Percentiles rank a stretch among this genome's conserved stretches.
Conservation (phyloP, 2,329 filamentous ascomycete genomes). For the Ceratocystiopsis minuta region DNA sequence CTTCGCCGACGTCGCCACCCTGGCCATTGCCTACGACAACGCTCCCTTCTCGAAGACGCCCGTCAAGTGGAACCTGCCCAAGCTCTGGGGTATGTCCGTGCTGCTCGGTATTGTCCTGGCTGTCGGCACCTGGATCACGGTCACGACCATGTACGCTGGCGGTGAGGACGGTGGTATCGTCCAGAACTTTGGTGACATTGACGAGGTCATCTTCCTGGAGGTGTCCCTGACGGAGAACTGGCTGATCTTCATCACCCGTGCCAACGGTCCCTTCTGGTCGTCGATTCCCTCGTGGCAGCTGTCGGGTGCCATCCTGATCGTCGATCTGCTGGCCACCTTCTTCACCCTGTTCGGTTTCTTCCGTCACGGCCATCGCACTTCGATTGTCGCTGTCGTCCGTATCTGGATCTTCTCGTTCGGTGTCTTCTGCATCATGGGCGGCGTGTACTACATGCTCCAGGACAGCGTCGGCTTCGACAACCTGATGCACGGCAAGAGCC, state of each 20-base stretch:
- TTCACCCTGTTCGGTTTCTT: slow-evolving; percentile 82
- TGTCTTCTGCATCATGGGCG: slow-evolving; percentile 60
- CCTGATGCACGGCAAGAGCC: slow-evolving; percentile 79
- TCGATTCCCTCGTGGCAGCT: slow-evolving; percentile 79
- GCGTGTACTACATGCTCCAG: slow-evolving; percentile 62
- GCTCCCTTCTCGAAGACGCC: slow-evolving; percentile 71
- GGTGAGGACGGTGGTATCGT: slow-evolving; percentile 64
- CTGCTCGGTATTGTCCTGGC: slow-evolving; percentile 68
- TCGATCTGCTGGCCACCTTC: slow-evolving; percentile 69
- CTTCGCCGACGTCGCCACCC: slow-evolving; percentile 80
- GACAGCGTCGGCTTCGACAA: slow-evolving; percentile 72
- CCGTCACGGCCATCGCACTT: slow-evolving; percentile 40
- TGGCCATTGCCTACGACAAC: slow-evolving; percentile 88
- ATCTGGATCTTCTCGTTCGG: slow-evolving; percentile 86
- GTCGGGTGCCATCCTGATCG: slow-evolving; percentile 55
- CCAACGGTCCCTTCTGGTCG: slow-evolving; percentile 84
- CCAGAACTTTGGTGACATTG: slow-evolving; percentile 70
- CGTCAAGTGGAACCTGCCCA: slow-evolving; percentile 89
- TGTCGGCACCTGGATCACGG: slow-evolving; percentile 71
- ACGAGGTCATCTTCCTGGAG: slow-evolving; percentile 74
- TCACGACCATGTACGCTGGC: slow-evolving; percentile 64
- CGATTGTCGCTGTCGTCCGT: slow-evolving; percentile 70
- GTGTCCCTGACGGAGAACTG: slow-evolving; percentile 87
- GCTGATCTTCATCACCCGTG: slow-evolving; percentile 91
- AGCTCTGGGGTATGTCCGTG: slow-evolving; percentile 85